phyloP scores from a whole-genome alignment of 331 rosid species.

The Acacia pycnantha region DNA sequence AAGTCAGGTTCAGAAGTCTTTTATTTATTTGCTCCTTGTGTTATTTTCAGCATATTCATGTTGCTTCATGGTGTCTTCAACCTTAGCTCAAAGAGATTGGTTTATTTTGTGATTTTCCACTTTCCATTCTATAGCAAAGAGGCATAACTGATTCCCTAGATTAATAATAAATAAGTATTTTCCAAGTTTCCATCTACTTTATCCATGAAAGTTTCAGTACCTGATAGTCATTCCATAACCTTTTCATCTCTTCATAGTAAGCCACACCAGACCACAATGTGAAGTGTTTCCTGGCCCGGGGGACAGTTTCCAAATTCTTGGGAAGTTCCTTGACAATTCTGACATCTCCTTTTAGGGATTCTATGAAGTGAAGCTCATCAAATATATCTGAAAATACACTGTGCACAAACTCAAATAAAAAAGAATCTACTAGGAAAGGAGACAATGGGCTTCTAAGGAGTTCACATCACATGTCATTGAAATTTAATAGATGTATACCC shows the following conservation, averaged over 20 bases:
- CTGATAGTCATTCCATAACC: conserved; percentile 79
- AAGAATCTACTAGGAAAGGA: conserved; percentile 20
- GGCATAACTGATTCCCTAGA: neutral
- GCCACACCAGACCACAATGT: conserved; percentile 73
- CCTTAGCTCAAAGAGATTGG: neutral
- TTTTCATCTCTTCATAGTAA: conserved; percentile 80
- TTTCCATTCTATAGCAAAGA: neutral
- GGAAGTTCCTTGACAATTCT: conserved; percentile 75
- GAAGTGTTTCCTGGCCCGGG: conserved; percentile 89
- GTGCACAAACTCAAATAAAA: conserved; percentile 29
- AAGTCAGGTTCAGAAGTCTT: neutral
- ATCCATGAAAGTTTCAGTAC: conserved; percentile 43
- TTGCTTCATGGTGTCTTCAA: neutral
- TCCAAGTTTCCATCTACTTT: neutral
- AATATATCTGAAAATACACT: conserved; percentile 89
- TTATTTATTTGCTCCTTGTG: neutral
- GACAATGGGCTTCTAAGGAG: neutral
- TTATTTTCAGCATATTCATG: neutral
- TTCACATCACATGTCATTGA: conserved; percentile 11
- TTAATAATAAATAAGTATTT: neutral
- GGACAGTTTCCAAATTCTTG: conserved; percentile 58
- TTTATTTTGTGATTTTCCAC: neutral
- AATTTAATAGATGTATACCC: neutral
- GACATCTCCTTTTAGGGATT: conserved; percentile 67
- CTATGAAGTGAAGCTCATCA: conserved; percentile 77